phyloP scores from a whole-genome alignment of 2,329 filamentous ascomycete genomes.

The Fusarium sp. region DNA sequence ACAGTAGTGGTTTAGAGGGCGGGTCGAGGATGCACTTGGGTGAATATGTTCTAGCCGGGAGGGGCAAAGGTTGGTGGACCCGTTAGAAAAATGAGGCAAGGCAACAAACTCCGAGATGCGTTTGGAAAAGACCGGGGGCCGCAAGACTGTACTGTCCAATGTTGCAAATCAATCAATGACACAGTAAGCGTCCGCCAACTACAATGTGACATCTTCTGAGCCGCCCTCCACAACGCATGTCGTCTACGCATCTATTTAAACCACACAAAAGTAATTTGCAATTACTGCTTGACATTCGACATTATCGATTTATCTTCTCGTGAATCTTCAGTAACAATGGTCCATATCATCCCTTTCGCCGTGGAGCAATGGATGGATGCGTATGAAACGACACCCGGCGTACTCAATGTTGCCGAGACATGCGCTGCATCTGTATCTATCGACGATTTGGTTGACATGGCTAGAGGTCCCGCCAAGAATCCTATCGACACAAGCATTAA shows the following conservation, averaged over 20 bases:
- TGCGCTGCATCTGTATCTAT: slow-evolving; percentile 82
- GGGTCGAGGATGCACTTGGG: neutral
- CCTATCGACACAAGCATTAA: slow-evolving; percentile 63
- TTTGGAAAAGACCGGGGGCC: neutral
- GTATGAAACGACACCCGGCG: slow-evolving; percentile 65
- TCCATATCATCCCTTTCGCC: slow-evolving; percentile 69
- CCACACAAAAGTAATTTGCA: neutral
- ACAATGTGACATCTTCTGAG: neutral
- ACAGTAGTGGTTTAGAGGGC: neutral
- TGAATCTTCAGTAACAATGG: slow-evolving; percentile 54
- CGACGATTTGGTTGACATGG: slow-evolving; percentile 70
- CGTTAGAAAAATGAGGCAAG: neutral
- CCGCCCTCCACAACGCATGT: too few relatives aligned
- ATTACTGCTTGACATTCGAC: neutral
- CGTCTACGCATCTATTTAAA: neutral
- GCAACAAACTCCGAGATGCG: neutral
- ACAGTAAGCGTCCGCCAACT: neutral
- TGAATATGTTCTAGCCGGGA: neutral
- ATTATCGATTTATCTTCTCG: too few relatives aligned
- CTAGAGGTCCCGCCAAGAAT: slow-evolving; percentile 48
- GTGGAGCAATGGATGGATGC: slow-evolving; percentile 79
- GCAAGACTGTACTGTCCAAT: neutral
- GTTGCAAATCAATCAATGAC: neutral
- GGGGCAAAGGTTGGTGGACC: neutral
- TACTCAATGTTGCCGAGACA: slow-evolving; percentile 81